Percentiles rank a stretch among this genome's conserved stretches.
Evolutionary conservation across 73 alveolate species (phyloP).

Genomic region (Durusdinium trenchii): DNA sequence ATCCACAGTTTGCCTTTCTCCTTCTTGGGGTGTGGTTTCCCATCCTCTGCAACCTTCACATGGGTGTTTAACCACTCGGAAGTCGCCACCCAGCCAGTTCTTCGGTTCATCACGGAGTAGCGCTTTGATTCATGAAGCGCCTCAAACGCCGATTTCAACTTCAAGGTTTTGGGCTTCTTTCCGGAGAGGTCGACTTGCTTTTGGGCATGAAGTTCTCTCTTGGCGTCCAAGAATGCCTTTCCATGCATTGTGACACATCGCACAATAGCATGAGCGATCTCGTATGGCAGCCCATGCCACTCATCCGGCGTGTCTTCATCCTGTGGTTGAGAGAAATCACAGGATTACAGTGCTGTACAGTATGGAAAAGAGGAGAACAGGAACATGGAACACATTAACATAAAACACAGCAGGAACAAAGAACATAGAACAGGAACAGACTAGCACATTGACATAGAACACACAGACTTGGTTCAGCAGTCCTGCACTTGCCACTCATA

Average conservation of each 20-base stretch:
- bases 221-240: background rate
- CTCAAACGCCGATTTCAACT: too few species aligned
- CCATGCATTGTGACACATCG: background rate
- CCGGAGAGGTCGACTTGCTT: background rate
- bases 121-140: background rate
- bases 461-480: too few species aligned
- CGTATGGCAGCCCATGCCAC: background rate
- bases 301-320: background rate
- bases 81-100: conserved; percentile 15
- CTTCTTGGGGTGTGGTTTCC: background rate
- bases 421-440: too few species aligned
- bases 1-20: background rate
- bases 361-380: too few species aligned
- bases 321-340: too few species aligned
- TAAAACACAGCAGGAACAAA: too few species aligned
- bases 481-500: background rate
- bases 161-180: background rate
- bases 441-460: too few species aligned
- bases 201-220: background rate
- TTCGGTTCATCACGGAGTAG: background rate
- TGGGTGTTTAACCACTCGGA: background rate
- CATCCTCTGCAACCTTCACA: background rate
- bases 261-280: conserved; percentile 26
- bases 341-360: too few species aligned
- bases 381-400: too few species aligned